Evolutionary conservation across 2,329 filamentous ascomycete genomes (phyloP).

Genomic region (Neocatenulostroma microsporum): DNA sequence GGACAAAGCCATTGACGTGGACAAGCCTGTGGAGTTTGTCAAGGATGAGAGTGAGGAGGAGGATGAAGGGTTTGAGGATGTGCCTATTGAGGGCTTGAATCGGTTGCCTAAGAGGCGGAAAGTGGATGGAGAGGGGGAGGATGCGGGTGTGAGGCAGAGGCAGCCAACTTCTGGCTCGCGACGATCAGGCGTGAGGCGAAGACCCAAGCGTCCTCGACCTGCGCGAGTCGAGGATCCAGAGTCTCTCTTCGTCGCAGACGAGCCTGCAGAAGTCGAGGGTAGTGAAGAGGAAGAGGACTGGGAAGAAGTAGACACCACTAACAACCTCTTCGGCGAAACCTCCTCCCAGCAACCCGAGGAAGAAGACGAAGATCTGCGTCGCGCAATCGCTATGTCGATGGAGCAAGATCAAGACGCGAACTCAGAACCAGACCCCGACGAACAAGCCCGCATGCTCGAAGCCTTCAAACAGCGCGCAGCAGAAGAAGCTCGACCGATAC

Average conservation of each 20-base stretch:
- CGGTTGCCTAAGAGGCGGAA: constrained; percentile 59
- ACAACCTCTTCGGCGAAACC: constrained; percentile 53
- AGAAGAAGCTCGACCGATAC: constrained; percentile 37
- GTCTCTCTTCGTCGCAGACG: constrained; percentile 49
- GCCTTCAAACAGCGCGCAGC: constrained; percentile 40
- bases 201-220: constrained; percentile 14
- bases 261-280: constrained; percentile 21
- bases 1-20: constrained; percentile 88
- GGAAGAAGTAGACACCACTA: constrained; percentile 35
- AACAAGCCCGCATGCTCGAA: constrained; percentile 32
- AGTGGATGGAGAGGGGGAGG: constrained; percentile 17
- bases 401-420: constrained; percentile 50
- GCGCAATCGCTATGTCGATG: constrained; percentile 79
- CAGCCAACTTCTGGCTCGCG: constrained; percentile 40
- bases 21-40: constrained; percentile 48
- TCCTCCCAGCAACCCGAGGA: constrained; percentile 38
- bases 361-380: constrained; percentile 68
- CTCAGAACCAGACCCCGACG: constrained; percentile 17
- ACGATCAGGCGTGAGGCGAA: constrained; percentile 16
- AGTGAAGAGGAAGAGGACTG: constrained; percentile 20
- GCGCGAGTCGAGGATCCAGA: constrained; percentile 37
- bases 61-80: constrained; percentile 77
- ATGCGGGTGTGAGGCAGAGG: constrained; percentile 36
- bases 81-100: constrained; percentile 85
- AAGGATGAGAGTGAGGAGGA: constrained; percentile 50